Evolutionary conservation across 148 eudicot genomes (phyloP).

Genomic region (Cornus florida): DNA sequence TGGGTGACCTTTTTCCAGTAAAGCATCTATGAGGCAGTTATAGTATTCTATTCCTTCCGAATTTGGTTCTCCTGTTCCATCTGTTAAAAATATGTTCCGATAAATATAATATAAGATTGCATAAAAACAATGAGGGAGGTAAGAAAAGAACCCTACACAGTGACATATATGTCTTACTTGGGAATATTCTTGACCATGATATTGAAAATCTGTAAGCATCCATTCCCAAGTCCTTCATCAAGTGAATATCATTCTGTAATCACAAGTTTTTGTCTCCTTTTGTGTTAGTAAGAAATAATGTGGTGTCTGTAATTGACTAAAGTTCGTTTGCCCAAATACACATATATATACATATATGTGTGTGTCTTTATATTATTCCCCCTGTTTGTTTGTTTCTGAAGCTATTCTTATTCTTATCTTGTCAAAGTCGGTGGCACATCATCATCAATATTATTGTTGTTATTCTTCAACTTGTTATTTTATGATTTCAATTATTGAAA

Average conservation of each 20-base stretch:
- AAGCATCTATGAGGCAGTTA: slow-evolving; percentile 78
- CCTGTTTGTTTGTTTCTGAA: neutral
- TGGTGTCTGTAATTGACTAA: neutral
- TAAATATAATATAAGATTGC: neutral
- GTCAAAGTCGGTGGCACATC: slow-evolving; percentile 6
- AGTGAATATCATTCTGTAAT: slow-evolving; percentile 71
- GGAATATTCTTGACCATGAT: slow-evolving; percentile 94
- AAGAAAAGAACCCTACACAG: neutral
- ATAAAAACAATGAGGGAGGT: neutral
- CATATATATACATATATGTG: no score
- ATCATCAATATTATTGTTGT: neutral
- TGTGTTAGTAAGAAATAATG: neutral
- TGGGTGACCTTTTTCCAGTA: slow-evolving; percentile 67
- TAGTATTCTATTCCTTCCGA: slow-evolving; percentile 79
- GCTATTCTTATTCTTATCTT: slow-evolving; percentile 16
- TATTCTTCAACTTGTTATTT: neutral
- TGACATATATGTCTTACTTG: slow-evolving; percentile 47
- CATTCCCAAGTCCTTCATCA: slow-evolving; percentile 95
- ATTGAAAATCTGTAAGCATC: slow-evolving; percentile 98
- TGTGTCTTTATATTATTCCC: neutral
- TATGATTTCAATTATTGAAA: neutral
- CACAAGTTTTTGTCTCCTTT: neutral
- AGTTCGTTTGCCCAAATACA: neutral
- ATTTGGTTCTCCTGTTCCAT: slow-evolving; percentile 93
- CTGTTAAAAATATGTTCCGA: slow-evolving; percentile 30